Conservation (phyloP, 176 grass and related monocot genomes). For the Dactylis glomerata region DNA sequence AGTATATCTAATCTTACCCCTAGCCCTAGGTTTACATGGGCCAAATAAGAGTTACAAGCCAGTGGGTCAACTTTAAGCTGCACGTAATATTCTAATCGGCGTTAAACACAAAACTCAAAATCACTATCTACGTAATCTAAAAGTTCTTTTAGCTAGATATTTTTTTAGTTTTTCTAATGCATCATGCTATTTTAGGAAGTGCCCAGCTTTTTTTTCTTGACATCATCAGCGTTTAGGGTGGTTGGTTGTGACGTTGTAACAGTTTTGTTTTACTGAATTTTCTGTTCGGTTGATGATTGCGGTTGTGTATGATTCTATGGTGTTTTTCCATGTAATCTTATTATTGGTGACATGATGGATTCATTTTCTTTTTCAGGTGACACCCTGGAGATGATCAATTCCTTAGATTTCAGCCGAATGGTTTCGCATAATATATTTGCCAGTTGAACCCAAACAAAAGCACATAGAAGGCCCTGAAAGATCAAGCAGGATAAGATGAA, state of each 20-base stretch:
- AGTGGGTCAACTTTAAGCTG: background rate
- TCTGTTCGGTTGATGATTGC: background rate
- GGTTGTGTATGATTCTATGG: background rate
- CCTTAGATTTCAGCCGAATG: background rate
- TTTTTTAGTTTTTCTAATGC: too few relatives aligned
- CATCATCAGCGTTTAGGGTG: background rate
- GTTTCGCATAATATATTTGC: background rate
- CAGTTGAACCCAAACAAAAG: background rate
- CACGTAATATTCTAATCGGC: background rate
- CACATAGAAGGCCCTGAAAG: background rate
- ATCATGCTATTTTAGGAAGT: background rate
- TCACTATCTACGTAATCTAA: background rate
- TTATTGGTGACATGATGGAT: background rate
- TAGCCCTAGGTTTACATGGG: too few relatives aligned
- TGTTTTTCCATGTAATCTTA: background rate
- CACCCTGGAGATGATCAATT: background rate
- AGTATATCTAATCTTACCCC: too few relatives aligned
- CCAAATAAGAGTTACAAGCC: background rate
- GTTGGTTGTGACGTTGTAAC: background rate
- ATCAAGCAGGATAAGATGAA: constrained; percentile 11
- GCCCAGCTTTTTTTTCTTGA: background rate
- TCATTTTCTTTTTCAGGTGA: constrained; percentile 12
- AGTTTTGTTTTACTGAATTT: background rate
- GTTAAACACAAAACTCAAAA: background rate
- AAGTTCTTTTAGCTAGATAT: background rate